Percentiles rank a stretch among this genome's conserved stretches.
These are phyloP conservation scores for Fusarium sublunatum DNA, from an alignment of 2,329 filamentous ascomycete genomes.

Conservation along the genomic window DNA sequence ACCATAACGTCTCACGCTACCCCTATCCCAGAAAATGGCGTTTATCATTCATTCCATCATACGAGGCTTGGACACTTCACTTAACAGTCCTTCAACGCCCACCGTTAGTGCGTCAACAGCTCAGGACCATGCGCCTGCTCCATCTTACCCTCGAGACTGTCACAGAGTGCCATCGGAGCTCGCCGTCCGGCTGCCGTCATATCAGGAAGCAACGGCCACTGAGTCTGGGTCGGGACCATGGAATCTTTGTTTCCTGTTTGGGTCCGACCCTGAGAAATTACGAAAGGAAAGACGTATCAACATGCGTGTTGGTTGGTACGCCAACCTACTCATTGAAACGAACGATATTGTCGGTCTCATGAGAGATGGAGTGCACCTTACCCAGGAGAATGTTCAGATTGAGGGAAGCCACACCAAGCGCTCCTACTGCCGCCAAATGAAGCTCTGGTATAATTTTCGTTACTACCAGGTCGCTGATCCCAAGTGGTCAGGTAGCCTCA, in stretches of 20 bases:
- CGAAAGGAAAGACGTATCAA: background rate
- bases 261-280: background rate
- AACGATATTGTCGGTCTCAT: background rate
- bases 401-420: background rate
- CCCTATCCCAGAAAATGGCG: too few species aligned
- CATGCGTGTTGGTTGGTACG: slow-evolving; percentile 12
- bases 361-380: slow-evolving; percentile 2
- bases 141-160: too few species aligned
- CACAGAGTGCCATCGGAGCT: too few species aligned
- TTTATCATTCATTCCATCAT: too few species aligned
- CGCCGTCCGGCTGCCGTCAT: background rate
- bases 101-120: too few species aligned
- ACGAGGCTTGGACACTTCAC: too few species aligned
- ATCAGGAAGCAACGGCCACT: background rate
- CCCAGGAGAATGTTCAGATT: background rate
- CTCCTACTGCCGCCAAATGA: background rate
- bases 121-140: too few species aligned
- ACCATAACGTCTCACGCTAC: too few species aligned
- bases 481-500: background rate
- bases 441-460: background rate
- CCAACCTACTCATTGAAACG: background rate
- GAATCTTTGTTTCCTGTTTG: background rate
- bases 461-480: background rate
- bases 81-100: too few species aligned
- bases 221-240: background rate